Base-by-base conservation (phyloP, 495 filamentous ascomycete species). In the Xylaria scruposa region DNA sequence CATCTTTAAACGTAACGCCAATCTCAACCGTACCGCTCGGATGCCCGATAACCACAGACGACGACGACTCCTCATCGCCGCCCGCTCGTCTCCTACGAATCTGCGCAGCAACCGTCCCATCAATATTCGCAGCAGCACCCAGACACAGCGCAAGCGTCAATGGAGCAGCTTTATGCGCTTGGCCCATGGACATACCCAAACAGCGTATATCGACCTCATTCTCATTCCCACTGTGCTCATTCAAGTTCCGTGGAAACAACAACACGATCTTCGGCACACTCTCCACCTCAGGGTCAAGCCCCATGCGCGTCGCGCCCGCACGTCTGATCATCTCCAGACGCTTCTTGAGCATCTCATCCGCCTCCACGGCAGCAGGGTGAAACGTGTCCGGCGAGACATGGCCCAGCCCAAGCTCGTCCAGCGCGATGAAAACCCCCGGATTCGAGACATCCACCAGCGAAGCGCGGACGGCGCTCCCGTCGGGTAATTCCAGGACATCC, bases 241-340 rank as follows among this genome's bases (percentile, higher is more conserved):
- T 10, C 31, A 62, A 2, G 86, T 81, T 4, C 56, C 17, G 65
- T 4, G 78, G 67, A 29, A 88, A 88, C 0, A 93, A 83, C 9
- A 93, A 71, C 5, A 89, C 85, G 21, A 94, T 88, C 82, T 92
- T 93, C 0, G 91, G 91, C 4, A 92, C 83, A 71, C 88, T 89
- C 54, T 87, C 83, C 0, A 87, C 86, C 5, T 87, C 84, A 8
- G 80, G 81, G 38, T 83, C 82, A 2, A 94, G 73, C 0, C 91
- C 90, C 91, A 94, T 94, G 71, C 76, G 81, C 4, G 84, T 83
- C 0, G 89, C 90, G 3, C 88, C 91, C 54, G 86, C 83, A 19
- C 83, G 83, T 12, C 91, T 83, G 62, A 94, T 91, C 0, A 81
- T 74, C 74, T 93, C 90, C 15, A 94, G 83, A 2, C 80, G 83